Evolutionary conservation across 1,284 basidiomycete genomes (phyloP).

Genomic region (Pascua guehoae): DNA sequence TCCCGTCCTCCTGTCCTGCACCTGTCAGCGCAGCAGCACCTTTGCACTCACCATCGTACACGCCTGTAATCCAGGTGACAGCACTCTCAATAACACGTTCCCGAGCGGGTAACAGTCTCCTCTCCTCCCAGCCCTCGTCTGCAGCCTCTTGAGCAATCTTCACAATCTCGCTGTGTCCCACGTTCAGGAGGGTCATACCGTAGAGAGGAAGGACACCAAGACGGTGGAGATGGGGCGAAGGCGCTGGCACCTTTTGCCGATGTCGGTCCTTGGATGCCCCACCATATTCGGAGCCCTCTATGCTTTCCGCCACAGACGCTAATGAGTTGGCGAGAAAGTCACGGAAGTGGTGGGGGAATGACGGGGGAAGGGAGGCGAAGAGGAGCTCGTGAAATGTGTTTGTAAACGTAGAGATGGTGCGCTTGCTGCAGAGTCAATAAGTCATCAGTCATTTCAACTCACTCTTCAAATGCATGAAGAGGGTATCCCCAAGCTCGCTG

Average conservation of each 20-base stretch:
- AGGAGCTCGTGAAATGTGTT: conserved; percentile 37
- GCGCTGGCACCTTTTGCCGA: conserved; percentile 22
- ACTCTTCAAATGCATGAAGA: conserved; percentile 38
- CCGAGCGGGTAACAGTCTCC: conserved; percentile 62
- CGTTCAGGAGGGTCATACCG: conserved; percentile 73
- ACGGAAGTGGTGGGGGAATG: conserved; percentile 38
- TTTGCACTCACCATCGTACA: conserved; percentile 56
- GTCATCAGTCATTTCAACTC: conserved; percentile 6
- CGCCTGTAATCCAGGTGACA: conserved; percentile 75
- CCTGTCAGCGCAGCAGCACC: not conserved
- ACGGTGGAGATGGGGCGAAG: conserved; percentile 57
- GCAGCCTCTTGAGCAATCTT: conserved; percentile 64
- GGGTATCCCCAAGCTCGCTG: conserved; percentile 44
- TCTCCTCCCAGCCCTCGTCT: conserved; percentile 63
- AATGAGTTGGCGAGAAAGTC: conserved; percentile 35
- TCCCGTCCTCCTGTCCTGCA: conserved; percentile 6
- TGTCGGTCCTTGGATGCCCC: conserved; percentile 8
- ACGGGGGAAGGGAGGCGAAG: conserved; percentile 38
- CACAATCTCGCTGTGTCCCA: conserved; percentile 81
- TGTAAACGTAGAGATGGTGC: conserved; percentile 28
- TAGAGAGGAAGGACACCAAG: conserved; percentile 79
- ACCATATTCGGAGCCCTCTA: not conserved
- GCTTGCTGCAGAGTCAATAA: conserved; percentile 17
- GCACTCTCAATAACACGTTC: conserved; percentile 73
- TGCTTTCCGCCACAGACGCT: conserved; percentile 1